Percentiles rank a stretch among this genome's conserved stretches.
Evolutionary conservation across 108 stramenopile genomes (phyloP).

Genomic region (Seminavis robusta): DNA sequence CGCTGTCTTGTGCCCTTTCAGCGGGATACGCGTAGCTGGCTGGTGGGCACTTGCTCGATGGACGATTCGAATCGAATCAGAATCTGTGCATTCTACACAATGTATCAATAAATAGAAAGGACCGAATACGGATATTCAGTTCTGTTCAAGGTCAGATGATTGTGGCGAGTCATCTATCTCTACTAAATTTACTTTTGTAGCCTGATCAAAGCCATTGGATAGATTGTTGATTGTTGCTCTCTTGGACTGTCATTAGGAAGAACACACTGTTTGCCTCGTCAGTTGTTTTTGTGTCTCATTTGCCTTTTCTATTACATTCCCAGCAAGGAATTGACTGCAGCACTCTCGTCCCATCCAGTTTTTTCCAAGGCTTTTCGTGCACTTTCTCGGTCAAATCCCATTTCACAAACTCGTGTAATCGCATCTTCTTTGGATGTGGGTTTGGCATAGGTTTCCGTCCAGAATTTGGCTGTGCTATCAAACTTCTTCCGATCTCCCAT

Average conservation of each 20-base stretch:
- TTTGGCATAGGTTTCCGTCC: constrained; percentile 91
- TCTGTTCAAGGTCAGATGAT: background rate
- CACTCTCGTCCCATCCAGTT: constrained; percentile 88
- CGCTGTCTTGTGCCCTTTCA: no score
- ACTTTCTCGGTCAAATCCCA: constrained; percentile 91
- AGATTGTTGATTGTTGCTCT: background rate
- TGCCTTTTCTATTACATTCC: constrained; percentile 34
- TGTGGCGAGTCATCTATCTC: background rate
- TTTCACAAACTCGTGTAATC: constrained; percentile 82
- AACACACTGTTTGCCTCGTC: background rate
- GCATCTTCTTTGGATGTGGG: constrained; percentile 68
- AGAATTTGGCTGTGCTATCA: constrained; percentile 86
- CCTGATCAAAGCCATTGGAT: background rate
- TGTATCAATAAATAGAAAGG: no score
- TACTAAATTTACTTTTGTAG: background rate
- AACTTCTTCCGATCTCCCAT: constrained; percentile 69
- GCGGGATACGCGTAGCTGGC: no score
- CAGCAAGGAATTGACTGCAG: constrained; percentile 85
- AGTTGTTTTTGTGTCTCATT: background rate
- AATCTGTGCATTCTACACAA: no score
- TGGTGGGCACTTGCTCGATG: no score
- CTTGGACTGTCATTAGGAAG: background rate
- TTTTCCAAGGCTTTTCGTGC: constrained; percentile 82
- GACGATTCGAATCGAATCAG: no score
- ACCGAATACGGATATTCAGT: background rate